phyloP scores from a whole-genome alignment of 345 rosid genomes.

The Camelina laxa region DNA sequence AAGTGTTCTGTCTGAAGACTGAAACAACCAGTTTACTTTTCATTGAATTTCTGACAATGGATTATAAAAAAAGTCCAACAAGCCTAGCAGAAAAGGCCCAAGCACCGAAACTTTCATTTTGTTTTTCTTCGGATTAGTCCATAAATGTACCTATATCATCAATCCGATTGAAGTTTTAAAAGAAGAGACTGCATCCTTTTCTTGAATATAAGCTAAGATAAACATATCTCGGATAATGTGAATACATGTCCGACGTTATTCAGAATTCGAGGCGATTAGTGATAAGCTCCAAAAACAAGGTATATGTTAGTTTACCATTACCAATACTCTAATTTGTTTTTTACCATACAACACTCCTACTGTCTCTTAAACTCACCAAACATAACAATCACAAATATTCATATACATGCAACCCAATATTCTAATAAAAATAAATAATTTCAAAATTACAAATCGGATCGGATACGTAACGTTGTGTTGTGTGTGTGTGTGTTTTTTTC shows the following conservation, averaged over 20 bases:
- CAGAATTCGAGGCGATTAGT: constrained; percentile 28
- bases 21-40: too few relatives aligned
- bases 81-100: not conserved
- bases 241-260: constrained; percentile 28
- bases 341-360: not conserved
- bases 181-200: too few relatives aligned
- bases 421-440: not conserved
- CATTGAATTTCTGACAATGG: too few relatives aligned
- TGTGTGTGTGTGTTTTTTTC: not conserved
- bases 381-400: constrained; percentile 1
- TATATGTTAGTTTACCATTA: constrained; percentile 26
- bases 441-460: constrained; percentile 4
- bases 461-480: constrained; percentile 11
- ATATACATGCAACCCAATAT: not conserved
- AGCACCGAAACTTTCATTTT: not conserved
- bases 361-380: not conserved
- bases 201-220: not conserved
- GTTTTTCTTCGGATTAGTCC: not conserved
- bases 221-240: constrained; percentile 1
- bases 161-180: not conserved
- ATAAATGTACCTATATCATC: not conserved
- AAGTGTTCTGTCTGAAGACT: too few relatives aligned
- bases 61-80: not conserved
- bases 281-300: constrained; percentile 24
- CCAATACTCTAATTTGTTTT: not conserved